Base-by-base conservation (phyloP, 2,329 filamentous ascomycete genomes). In the Penicillium sp. region DNA sequence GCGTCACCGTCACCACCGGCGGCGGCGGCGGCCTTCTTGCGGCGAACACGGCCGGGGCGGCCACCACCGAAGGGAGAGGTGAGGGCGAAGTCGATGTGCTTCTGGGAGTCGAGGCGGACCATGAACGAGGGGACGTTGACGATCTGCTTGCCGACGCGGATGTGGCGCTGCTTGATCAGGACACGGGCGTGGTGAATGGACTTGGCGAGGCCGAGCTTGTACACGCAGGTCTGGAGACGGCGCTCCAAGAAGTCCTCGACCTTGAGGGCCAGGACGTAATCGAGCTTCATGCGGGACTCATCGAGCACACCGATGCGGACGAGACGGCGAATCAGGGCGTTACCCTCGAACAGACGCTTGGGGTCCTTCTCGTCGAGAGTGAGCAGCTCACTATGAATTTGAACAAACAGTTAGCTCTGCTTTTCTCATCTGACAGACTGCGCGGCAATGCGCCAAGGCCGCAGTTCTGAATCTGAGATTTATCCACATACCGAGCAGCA, bases 241-340 rank as follows among this genome's bases (percentile, higher is more conserved):
- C 95, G 94, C 90, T 99, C 95, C 84, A 99, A 88, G 90, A 99
- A 99, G 84, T 99, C 95, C 85, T 99, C 95, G 77, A 96, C 90
- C 88, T 96, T 96, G 65, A 99, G 90, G 84, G 95, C 95, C 80
- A 99, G 86, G 80, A 99, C 95, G 90, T 99, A 97, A 97, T 99
- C 95, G 88, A 99, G 95, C 91, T 97, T 99, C 95, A 99, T 99
- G 88, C 95, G 95, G 81, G 93, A 93, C 87, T 99, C 95, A 82
- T 99, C 95, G 78, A 99, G 92, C 78, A 99, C 95, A 91, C 95
- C 95, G 81, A 98, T 93, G 82, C 95, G 95, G 72, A 99, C 95
- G 73, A 99, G 92, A 91, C 95, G 95, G 82, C 95, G 95, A 90
- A 99, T 99, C 81, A 99, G 89, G 81, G 95, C 95, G 84, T 99